phyloP scores from a whole-genome alignment of 169 alveolate species.

The Eimeria tenella region DNA sequence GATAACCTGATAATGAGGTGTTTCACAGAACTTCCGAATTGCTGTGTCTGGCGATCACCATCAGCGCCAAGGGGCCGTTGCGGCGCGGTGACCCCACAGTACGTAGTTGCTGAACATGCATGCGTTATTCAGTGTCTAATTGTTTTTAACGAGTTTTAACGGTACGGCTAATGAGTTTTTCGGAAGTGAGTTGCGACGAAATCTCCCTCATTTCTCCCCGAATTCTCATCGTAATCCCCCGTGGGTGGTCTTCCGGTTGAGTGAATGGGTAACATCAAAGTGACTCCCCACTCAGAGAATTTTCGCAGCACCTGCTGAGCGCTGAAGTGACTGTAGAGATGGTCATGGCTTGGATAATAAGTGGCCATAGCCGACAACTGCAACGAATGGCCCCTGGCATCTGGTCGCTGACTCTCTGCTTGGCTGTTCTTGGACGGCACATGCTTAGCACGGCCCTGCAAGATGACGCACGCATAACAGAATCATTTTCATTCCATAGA shows the following conservation, averaged over 20 bases:
- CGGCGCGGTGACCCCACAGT: constrained; percentile 72
- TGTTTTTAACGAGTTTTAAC: constrained; percentile 7
- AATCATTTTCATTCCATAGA: neutral
- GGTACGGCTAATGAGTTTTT: constrained; percentile 44
- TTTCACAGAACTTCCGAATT: no score
- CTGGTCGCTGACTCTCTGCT: constrained; percentile 40
- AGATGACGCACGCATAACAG: constrained; percentile 17
- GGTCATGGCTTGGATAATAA: constrained; percentile 30
- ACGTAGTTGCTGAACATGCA: constrained; percentile 24
- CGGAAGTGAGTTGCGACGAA: constrained; percentile 32
- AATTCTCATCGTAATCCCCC: constrained; percentile 59
- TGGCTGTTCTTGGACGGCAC: constrained; percentile 47
- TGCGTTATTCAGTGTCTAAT: constrained; percentile 35
- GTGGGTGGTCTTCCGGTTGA: constrained; percentile 57
- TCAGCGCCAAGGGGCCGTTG: constrained; percentile 11
- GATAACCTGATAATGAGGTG: no score
- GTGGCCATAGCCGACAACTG: constrained; percentile 13
- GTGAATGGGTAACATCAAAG: constrained; percentile 32
- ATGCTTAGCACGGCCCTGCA: constrained; percentile 27
- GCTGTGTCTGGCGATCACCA: constrained; percentile 37
- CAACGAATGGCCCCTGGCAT: constrained; percentile 54
- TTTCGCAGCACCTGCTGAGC: constrained; percentile 1
- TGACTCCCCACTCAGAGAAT: constrained; percentile 31
- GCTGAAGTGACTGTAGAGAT: constrained; percentile 48
- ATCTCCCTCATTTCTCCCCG: constrained; percentile 18